These are phyloP conservation scores for Dothideomycetes sp. DNA, from an alignment of 2,329 filamentous ascomycete genomes.

Conservation along the genomic window DNA sequence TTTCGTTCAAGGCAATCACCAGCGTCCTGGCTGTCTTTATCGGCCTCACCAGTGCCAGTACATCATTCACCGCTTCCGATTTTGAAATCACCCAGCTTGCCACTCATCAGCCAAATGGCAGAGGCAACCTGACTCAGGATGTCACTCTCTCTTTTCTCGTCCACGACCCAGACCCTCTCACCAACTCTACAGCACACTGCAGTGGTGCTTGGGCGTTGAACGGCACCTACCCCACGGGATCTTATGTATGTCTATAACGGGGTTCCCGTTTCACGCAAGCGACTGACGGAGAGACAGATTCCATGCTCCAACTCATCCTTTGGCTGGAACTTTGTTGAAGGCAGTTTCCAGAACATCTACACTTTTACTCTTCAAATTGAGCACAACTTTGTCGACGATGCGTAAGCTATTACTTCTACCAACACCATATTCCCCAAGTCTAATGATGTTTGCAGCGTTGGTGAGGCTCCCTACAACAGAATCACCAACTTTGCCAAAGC, in stretches of 20 bases:
- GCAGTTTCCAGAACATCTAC: conserved; percentile 4
- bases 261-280: not conserved
- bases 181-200: conserved; percentile 2
- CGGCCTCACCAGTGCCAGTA: not conserved
- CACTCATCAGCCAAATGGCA: conserved; percentile 1
- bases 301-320: conserved; percentile 6
- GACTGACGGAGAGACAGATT: conserved; percentile 2
- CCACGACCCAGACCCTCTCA: not conserved
- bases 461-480: conserved; percentile 2
- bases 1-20: not conserved
- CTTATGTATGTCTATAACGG: conserved; percentile 4
- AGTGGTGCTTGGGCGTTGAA: conserved; percentile 4
- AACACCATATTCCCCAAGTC: not conserved
- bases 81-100: conserved; percentile 1
- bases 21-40: conserved; percentile 1
- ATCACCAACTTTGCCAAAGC: conserved; percentile 5
- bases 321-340: conserved; percentile 9
- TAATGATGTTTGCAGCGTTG: conserved; percentile 1
- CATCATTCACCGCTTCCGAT: not conserved
- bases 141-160: conserved; percentile 8
- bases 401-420: not conserved
- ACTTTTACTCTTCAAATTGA: conserved; percentile 7
- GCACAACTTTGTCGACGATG: conserved; percentile 5
- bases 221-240: conserved; percentile 1
- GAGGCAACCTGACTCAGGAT: conserved; percentile 2